Conservation (phyloP, 768 basidiomycete species). For the Tricholoma flavovirens region DNA sequence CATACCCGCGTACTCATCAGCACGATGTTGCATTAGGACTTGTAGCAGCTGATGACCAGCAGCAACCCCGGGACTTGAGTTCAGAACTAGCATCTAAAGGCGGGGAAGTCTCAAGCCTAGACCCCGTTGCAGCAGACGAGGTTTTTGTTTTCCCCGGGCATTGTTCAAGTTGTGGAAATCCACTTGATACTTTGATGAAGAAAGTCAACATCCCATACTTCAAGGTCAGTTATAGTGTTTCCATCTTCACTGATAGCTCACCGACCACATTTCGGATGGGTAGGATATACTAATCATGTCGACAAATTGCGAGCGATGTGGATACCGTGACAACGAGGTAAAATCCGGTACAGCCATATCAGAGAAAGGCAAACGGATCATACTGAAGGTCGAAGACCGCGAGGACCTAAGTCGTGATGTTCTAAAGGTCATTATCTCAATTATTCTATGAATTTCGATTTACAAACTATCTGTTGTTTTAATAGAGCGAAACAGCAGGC, state of each 20-base stretch:
- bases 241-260: background rate
- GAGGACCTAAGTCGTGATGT: slow-evolving; percentile 94
- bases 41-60: slow-evolving; percentile 42
- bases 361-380: slow-evolving; percentile 79
- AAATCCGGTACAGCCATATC: slow-evolving; percentile 93
- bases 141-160: slow-evolving; percentile 67
- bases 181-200: slow-evolving; percentile 89
- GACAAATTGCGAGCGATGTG: slow-evolving; percentile 91
- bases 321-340: slow-evolving; percentile 96
- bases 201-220: slow-evolving; percentile 96
- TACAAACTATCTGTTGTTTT: background rate
- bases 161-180: slow-evolving; percentile 85
- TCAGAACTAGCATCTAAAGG: background rate
- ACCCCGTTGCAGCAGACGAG: slow-evolving; percentile 65
- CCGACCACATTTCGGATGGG: background rate
- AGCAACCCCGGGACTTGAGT: slow-evolving; percentile 5
- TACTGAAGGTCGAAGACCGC: slow-evolving; percentile 81
- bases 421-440: slow-evolving; percentile 61
- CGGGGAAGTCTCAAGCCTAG: slow-evolving; percentile 16
- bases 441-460: background rate
- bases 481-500: slow-evolving; percentile 88
- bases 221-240: slow-evolving; percentile 50
- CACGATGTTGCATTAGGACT: slow-evolving; percentile 83
- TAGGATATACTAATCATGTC: slow-evolving; percentile 84
- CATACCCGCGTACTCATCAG: slow-evolving; percentile 70